Conservation (phyloP, 1,139 yeast species). For the Meyerozyma elateridarum region DNA sequence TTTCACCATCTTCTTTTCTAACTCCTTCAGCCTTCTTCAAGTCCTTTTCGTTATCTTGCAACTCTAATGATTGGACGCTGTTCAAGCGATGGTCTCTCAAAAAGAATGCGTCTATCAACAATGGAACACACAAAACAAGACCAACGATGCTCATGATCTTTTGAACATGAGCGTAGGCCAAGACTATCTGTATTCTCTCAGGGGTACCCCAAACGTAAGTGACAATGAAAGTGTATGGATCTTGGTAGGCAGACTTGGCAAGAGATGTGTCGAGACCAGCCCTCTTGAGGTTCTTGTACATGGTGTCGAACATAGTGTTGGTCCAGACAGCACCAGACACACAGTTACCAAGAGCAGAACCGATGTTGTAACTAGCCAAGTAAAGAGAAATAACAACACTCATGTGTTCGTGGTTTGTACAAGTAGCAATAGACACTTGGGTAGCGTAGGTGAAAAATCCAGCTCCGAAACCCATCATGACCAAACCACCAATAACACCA, state of each 20-base stretch:
- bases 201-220: conserved; percentile 30
- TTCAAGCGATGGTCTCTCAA: conserved; percentile 30
- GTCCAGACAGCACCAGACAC: conserved; percentile 70
- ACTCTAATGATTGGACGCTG: conserved; percentile 19
- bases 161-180: conserved; percentile 32
- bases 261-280: background rate
- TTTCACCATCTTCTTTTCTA: conserved; percentile 8
- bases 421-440: conserved; percentile 60
- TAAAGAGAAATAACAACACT: conserved; percentile 57
- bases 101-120: conserved; percentile 26
- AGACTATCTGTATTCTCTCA: conserved; percentile 27
- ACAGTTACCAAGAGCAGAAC: conserved; percentile 51
- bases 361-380: conserved; percentile 53
- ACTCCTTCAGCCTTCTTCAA: conserved; percentile 6
- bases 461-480: conserved; percentile 68
- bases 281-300: conserved; percentile 16
- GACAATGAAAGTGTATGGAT: conserved; percentile 25
- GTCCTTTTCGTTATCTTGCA: conserved; percentile 9
- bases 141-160: conserved; percentile 28
- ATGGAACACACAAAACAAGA: conserved; percentile 29
- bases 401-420: conserved; percentile 60
- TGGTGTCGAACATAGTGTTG: conserved; percentile 31
- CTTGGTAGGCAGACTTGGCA: conserved; percentile 18
- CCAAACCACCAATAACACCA: conserved; percentile 65
- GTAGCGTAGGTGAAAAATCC: conserved; percentile 67